A percentile compares a stretch with the other conserved stretches of the same genome.
Conservation (phyloP, 345 rosid genomes). For the Populus tremula region DNA sequence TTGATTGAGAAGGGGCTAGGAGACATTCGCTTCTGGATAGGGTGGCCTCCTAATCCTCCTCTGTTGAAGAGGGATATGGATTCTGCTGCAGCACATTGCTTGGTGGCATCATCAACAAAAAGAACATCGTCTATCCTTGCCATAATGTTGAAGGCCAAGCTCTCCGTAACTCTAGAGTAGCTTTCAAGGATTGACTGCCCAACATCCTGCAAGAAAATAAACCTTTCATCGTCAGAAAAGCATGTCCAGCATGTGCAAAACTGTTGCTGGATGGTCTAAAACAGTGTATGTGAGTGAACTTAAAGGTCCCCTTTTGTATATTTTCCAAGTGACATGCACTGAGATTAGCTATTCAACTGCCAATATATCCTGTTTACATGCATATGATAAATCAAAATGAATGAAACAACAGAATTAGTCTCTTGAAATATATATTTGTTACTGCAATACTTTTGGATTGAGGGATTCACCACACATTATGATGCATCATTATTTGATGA, state of each 20-base stretch:
- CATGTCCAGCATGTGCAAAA: background rate
- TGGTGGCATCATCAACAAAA: constrained; percentile 76
- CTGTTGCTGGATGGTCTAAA: background rate
- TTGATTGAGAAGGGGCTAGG: constrained; percentile 70
- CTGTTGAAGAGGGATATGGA: constrained; percentile 61
- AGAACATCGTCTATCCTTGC: constrained; percentile 98
- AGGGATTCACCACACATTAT: background rate
- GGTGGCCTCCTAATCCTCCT: constrained; percentile 55
- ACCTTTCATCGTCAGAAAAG: background rate
- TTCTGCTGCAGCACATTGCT: constrained; percentile 55
- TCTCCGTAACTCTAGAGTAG: constrained; percentile 98
- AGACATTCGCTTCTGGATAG: constrained; percentile 68
- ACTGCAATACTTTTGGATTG: background rate
- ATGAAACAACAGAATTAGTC: background rate
- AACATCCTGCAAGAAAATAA: constrained; percentile 60
- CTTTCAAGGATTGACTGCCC: constrained; percentile 96
- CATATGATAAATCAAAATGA: background rate
- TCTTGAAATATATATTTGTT: background rate
- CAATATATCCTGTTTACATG: background rate
- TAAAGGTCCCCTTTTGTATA: too few species aligned
- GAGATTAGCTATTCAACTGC: too few species aligned
- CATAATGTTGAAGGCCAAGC: constrained; percentile 93
- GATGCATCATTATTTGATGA: background rate
- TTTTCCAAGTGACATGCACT: too few species aligned
- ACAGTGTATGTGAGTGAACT: background rate